Percentiles rank a stretch among this genome's conserved stretches.
Conservation (phyloP, 768 basidiomycete genomes). For the Exsudoporus frostii region DNA sequence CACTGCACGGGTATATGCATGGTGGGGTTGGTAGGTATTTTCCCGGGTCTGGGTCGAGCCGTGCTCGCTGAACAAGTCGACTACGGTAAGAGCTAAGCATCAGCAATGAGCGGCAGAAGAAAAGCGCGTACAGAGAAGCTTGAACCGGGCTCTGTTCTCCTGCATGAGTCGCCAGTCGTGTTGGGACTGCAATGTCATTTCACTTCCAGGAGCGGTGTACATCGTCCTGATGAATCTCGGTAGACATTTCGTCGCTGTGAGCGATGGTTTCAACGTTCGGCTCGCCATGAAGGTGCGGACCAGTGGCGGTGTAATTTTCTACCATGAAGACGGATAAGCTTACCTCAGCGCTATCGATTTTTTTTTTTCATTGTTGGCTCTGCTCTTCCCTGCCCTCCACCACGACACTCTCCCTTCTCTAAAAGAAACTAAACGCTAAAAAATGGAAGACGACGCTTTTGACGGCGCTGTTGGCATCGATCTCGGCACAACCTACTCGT, state of each 20-base stretch:
- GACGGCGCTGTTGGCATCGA: conserved; percentile 98
- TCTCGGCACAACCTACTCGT: conserved; percentile 98
- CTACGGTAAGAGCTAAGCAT: conserved; percentile 35
- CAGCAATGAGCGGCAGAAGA: conserved; percentile 5
- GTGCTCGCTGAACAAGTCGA: conserved; percentile 59
- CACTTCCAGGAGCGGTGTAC: conserved; percentile 29
- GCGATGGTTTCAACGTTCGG: conserved; percentile 20
- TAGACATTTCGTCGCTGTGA: conserved; percentile 23
- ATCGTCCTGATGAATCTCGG: conserved; percentile 25
- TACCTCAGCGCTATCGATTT: conserved; percentile 54
- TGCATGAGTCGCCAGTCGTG: conserved; percentile 69
- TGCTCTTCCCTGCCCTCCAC: conserved; percentile 27
- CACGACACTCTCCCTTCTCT: conserved; percentile 31
- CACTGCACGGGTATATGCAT: conserved; percentile 60
- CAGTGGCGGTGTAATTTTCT: conserved; percentile 34
- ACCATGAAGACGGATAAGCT: conserved; percentile 29
- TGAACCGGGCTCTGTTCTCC: conserved; percentile 51
- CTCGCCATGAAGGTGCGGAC: conserved; percentile 25
- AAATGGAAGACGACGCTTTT: conserved; percentile 83
- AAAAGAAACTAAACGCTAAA: conserved; percentile 38
- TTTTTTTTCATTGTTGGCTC: conserved; percentile 24
- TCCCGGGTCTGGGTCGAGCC: conserved; percentile 75
- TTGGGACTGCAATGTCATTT: conserved; percentile 39
- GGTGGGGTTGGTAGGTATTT: conserved; percentile 71
- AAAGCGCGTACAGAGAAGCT: conserved; percentile 49